phyloP scores from a whole-genome alignment of 495 filamentous ascomycete species.

The Podospora pseudoanserina region DNA sequence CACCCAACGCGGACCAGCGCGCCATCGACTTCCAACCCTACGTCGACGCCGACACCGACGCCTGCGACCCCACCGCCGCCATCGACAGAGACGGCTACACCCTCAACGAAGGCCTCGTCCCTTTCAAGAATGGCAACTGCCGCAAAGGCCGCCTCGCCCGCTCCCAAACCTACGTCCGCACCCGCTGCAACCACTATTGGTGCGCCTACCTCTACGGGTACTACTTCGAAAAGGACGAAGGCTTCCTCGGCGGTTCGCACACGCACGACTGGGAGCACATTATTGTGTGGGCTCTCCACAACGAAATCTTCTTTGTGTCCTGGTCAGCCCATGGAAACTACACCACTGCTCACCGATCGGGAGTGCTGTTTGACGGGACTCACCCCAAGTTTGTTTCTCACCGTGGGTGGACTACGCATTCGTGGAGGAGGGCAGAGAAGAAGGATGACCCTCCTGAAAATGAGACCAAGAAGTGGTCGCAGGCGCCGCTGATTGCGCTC shows the following conservation, averaged over 20 bases:
- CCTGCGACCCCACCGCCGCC: background rate
- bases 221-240: slow-evolving; percentile 6
- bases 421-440: background rate
- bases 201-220: slow-evolving; percentile 5
- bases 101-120: background rate
- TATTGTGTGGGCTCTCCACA: background rate
- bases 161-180: background rate
- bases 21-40: background rate
- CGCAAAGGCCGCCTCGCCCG: background rate
- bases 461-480: background rate
- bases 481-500: background rate
- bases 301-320: background rate
- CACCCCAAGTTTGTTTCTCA: slow-evolving; percentile 7
- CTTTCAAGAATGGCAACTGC: background rate
- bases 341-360: background rate
- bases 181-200: slow-evolving; percentile 6
- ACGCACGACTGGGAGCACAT: slow-evolving; percentile 7
- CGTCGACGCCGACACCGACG: background rate
- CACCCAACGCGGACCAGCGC: background rate
- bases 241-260: background rate
- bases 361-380: background rate
- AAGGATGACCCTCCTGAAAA: background rate
- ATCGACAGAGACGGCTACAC: background rate
- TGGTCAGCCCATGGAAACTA: slow-evolving; percentile 1
- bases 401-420: background rate